Evolutionary conservation across 129 eudicot genomes (phyloP).

Genomic region (Gnaphalium uliginosum): DNA sequence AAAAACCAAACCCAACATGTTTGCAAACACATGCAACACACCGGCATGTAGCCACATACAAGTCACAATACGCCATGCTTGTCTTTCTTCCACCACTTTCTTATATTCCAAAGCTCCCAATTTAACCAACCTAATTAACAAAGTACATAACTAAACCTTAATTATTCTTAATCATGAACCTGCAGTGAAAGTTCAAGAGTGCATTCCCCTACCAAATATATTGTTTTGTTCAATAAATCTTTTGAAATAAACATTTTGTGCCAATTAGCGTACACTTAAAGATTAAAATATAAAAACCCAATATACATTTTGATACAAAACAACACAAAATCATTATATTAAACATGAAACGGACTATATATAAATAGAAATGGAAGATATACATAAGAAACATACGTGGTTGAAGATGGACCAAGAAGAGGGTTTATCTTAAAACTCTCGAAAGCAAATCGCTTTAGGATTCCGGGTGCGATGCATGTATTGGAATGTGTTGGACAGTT

Average conservation of each 20-base stretch:
- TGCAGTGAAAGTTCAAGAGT: background rate
- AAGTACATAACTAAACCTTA: background rate
- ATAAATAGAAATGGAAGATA: background rate
- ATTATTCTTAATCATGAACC: background rate
- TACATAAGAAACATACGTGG: conserved; percentile 44
- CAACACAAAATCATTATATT: conserved; percentile 4
- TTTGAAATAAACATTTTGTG: background rate
- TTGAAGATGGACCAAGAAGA: conserved; percentile 73
- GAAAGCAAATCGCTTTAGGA: conserved; percentile 61
- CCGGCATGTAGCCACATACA: conserved; percentile 97
- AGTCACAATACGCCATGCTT: conserved; percentile 59
- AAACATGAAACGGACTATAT: background rate
- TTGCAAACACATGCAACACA: conserved; percentile 66
- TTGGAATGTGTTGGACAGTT: conserved; percentile 52
- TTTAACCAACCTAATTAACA: conserved; percentile 43
- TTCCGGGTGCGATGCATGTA: conserved; percentile 45
- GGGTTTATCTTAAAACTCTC: conserved; percentile 62
- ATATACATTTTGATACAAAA: background rate
- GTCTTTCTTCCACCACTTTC: conserved; percentile 42
- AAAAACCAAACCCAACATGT: conserved; percentile 71
- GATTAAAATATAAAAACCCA: conserved; percentile 13
- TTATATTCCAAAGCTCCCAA: conserved; percentile 66
- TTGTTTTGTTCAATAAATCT: too few species aligned
- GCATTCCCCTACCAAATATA: too few species aligned
- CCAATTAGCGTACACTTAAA: background rate